These are phyloP conservation scores for Lolium rigidum DNA, from an alignment of 176 grass and related monocot genomes.

Conservation along the genomic window DNA sequence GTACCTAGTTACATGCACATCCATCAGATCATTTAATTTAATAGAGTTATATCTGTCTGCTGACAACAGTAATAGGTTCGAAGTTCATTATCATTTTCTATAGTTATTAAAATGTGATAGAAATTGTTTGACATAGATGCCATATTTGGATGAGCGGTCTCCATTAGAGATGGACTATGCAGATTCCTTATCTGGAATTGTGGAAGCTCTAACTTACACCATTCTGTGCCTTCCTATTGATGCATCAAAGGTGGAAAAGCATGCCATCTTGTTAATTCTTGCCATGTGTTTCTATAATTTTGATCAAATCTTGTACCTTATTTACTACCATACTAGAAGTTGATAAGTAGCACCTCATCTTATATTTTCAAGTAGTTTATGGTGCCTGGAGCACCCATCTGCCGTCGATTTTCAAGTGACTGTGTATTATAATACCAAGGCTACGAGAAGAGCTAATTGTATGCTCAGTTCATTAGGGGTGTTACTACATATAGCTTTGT, in stretches of 20 bases:
- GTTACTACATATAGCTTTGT: too few species aligned
- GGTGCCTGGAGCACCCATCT: too few species aligned
- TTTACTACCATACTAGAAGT: too few species aligned
- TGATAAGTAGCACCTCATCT: too few species aligned
- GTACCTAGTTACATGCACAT: neutral
- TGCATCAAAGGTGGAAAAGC: conserved; percentile 72
- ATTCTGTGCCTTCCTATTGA: conserved; percentile 84
- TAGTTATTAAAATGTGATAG: conserved; percentile 25
- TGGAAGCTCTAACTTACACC: conserved; percentile 78
- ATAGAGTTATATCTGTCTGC: neutral
- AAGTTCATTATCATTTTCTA: conserved; percentile 21
- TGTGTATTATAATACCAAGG: too few species aligned
- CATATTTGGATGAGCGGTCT: conserved; percentile 86
- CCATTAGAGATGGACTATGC: conserved; percentile 69
- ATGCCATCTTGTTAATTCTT: neutral
- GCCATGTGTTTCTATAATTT: conserved; percentile 15
- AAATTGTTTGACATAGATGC: conserved; percentile 63
- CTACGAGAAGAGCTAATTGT: too few species aligned
- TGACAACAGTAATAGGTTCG: neutral
- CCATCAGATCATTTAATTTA: neutral
- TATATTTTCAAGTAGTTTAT: too few species aligned
- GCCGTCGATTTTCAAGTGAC: too few species aligned
- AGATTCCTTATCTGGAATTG: conserved; percentile 68
- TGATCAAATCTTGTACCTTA: conserved; percentile 17
- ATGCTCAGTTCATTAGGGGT: too few species aligned